Percentiles rank a stretch among this genome's conserved stretches.
phyloP scores from a whole-genome alignment of 768 basidiomycete species.

The Terana coerulea region DNA sequence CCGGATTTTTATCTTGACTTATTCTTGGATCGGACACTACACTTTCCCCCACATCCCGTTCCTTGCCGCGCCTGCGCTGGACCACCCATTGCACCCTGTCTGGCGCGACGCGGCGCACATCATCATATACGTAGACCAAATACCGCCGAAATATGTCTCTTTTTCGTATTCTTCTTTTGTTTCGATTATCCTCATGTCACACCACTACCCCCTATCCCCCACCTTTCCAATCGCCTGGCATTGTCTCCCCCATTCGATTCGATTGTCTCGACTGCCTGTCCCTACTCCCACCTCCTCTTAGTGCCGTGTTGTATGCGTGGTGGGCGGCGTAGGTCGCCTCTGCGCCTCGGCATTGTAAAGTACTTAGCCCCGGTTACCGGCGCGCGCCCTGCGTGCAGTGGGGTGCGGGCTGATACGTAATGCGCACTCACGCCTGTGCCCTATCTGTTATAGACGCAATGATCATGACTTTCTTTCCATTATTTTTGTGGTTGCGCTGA shows the following conservation, averaged over 20 bases:
- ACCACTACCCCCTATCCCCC: slow-evolving; percentile 10
- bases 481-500: no score
- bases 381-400: not conserved
- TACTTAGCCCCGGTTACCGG: slow-evolving; percentile 1
- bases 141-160: not conserved
- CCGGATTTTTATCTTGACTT: slow-evolving; percentile 2
- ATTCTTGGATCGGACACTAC: slow-evolving; percentile 1
- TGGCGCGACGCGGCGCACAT: not conserved
- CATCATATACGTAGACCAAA: slow-evolving; percentile 6
- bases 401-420: slow-evolving; percentile 6
- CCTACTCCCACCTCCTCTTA: not conserved
- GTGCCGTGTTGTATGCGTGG: not conserved
- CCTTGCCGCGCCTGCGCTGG: not conserved
- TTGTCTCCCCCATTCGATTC: not conserved
- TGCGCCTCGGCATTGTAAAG: slow-evolving; percentile 9
- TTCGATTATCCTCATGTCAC: not conserved
- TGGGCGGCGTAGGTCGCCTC: slow-evolving; percentile 9
- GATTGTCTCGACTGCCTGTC: slow-evolving; percentile 1
- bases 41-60: not conserved
- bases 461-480: slow-evolving; percentile 9
- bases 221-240: slow-evolving; percentile 1
- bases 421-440: slow-evolving; percentile 8
- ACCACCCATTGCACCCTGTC: not conserved
- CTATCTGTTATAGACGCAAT: slow-evolving; percentile 8
- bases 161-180: not conserved